Evolutionary conservation across 1,284 basidiomycete species (phyloP).

Genomic region (Ustilago loliicola): DNA sequence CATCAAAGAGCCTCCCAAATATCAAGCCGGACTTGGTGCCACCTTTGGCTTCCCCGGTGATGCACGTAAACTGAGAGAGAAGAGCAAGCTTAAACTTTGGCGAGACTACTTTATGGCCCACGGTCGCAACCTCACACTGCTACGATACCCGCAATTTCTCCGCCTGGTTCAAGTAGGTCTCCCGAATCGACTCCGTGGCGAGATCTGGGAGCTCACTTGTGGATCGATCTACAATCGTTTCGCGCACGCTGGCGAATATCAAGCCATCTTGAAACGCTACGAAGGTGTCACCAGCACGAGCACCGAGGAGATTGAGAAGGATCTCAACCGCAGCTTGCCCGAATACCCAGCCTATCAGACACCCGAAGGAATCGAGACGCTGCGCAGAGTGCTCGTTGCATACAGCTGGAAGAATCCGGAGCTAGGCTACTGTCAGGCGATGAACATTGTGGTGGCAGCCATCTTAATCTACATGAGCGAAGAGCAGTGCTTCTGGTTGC

Average conservation of each 20-base stretch:
- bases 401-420: slow-evolving; percentile 98
- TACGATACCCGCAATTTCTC: slow-evolving; percentile 96
- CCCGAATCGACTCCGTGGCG: slow-evolving; percentile 92
- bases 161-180: slow-evolving; percentile 96
- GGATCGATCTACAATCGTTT: slow-evolving; percentile 91
- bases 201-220: slow-evolving; percentile 97
- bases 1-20: slow-evolving; percentile 37
- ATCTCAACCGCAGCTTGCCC: slow-evolving; percentile 80
- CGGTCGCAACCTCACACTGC: slow-evolving; percentile 88
- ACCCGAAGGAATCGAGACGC: slow-evolving; percentile 72
- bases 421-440: slow-evolving; percentile 71
- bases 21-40: slow-evolving; percentile 64
- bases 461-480: slow-evolving; percentile 98
- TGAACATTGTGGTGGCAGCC: slow-evolving; percentile 84
- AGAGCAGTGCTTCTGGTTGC: slow-evolving; percentile 97
- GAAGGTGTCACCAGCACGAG: slow-evolving; percentile 85
- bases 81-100: slow-evolving; percentile 98
- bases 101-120: slow-evolving; percentile 82
- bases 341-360: slow-evolving; percentile 69
- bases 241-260: slow-evolving; percentile 86
- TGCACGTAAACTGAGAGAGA: slow-evolving; percentile 77
- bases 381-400: slow-evolving; percentile 92
- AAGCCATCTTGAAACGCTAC: slow-evolving; percentile 83
- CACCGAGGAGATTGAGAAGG: slow-evolving; percentile 99
- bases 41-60: slow-evolving; percentile 71